Percentiles rank a stretch among this genome's conserved stretches.
These are phyloP conservation scores for Rhizophagus sp. DNA, from an alignment of 192 early-diverging fungal genomes.

Conservation along the genomic window DNA sequence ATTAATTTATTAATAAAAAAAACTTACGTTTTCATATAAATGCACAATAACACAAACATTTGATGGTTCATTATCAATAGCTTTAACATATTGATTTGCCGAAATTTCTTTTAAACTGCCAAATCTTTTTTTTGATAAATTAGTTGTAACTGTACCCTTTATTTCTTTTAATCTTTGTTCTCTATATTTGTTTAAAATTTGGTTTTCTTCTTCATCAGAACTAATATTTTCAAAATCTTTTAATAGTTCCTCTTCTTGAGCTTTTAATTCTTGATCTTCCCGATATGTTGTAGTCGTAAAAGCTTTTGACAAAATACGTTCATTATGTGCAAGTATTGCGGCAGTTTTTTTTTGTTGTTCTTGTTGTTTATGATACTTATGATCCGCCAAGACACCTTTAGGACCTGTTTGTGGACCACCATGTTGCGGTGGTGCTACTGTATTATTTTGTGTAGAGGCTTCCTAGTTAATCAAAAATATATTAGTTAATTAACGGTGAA, in stretches of 20 bases:
- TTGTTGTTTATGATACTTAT: conserved; percentile 46
- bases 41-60: conserved; percentile 54
- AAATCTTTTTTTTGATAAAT: conserved; percentile 35
- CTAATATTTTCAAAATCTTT: conserved; percentile 39
- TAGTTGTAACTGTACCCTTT: conserved; percentile 16
- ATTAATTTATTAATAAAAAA: not conserved
- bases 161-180: conserved; percentile 46
- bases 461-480: not conserved
- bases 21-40: conserved; percentile 52
- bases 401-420: conserved; percentile 47
- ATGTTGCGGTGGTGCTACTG: conserved; percentile 4
- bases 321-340: conserved; percentile 41
- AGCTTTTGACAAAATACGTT: conserved; percentile 45
- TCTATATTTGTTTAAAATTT: conserved; percentile 44
- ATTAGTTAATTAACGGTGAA: not conserved
- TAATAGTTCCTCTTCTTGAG: conserved; percentile 31
- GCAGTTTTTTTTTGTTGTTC: conserved; percentile 35
- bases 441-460: not conserved
- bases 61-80: conserved; percentile 52
- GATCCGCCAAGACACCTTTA: conserved; percentile 60
- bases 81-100: conserved; percentile 47
- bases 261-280: conserved; percentile 39
- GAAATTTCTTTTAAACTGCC: conserved; percentile 51
- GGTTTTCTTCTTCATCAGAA: conserved; percentile 40
- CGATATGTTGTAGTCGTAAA: conserved; percentile 50